Percentiles rank a stretch among this genome's conserved stretches.
Conservation (phyloP, 1,139 yeast genomes). For the Suhomyces taliae region DNA sequence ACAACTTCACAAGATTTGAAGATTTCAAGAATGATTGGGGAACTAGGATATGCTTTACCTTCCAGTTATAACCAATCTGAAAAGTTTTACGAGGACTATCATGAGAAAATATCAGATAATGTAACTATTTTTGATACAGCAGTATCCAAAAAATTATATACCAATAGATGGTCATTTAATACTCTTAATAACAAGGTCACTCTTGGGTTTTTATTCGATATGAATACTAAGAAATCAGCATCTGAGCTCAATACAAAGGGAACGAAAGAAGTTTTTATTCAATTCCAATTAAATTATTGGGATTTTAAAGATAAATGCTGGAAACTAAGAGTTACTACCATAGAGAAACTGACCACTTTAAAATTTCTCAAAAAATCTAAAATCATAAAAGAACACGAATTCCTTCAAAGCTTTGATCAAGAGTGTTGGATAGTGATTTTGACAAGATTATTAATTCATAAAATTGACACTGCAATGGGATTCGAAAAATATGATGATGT, state of each 20-base stretch:
- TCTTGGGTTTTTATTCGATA: slow-evolving; percentile 33
- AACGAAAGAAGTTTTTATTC: slow-evolving; percentile 27
- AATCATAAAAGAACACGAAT: slow-evolving; percentile 27
- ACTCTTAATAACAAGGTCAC: slow-evolving; percentile 22
- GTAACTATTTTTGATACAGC: slow-evolving; percentile 34
- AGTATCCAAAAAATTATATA: slow-evolving; percentile 29
- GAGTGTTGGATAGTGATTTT: slow-evolving; percentile 32
- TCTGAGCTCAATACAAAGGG: slow-evolving; percentile 18
- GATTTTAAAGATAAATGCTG: slow-evolving; percentile 19
- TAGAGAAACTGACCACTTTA: slow-evolving; percentile 33
- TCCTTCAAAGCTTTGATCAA: slow-evolving; percentile 34
- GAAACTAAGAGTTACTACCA: slow-evolving; percentile 32
- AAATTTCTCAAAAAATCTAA: slow-evolving; percentile 19
- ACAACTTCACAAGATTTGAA: slow-evolving; percentile 34
- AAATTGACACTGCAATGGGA: slow-evolving; percentile 38
- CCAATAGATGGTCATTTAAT: slow-evolving; percentile 40
- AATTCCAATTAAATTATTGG: slow-evolving; percentile 35
- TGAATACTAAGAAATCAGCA: slow-evolving; percentile 29
- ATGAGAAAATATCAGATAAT: slow-evolving; percentile 37
- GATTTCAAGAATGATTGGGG: slow-evolving; percentile 28
- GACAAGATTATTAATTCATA: slow-evolving; percentile 32
- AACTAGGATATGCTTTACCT: slow-evolving; percentile 34
- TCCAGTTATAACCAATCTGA: slow-evolving; percentile 30
- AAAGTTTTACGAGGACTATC: slow-evolving; percentile 23
- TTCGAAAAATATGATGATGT: slow-evolving; percentile 34